Base-by-base conservation (phyloP, 169 alveolate species). In the Plasmodium relictum region DNA sequence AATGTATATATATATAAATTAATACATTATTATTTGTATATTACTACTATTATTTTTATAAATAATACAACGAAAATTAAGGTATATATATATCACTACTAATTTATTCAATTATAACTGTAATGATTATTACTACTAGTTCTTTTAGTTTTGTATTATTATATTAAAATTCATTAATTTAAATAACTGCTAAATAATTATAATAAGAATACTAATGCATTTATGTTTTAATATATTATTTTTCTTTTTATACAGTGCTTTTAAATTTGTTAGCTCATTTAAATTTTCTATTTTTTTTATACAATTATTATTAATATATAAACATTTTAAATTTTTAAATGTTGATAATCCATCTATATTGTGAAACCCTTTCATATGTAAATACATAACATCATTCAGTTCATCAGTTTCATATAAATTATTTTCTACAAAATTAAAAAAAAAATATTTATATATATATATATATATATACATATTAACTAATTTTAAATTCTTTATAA, bases 221-320 rank as follows among this genome's bases (percentile, higher is more conserved):
- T n/a, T 0, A 61, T 22, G 44, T 41, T 18, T 18, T 42, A 20
- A 20, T 44, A 26, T 12, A 37, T 26, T 65, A 1, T 16, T 22
- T 72, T 59, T 56, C 16, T 31, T 61, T 56, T n/a, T 86, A 70
- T 93, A 97, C 88, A 98, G 93, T 56, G 98, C 95, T 24, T 95
- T 92, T 65, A 98, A 93, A 85, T 96, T 94, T 26, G 91, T 85
- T 70, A 95, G 95, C 2, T 73, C 80, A 26, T 95, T 96, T 22
- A 97, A 95, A 31, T 97, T 97, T 89, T 94, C 97, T 9, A 97
- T 93, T 76, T 94, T 92, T 58, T 93, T 91, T 26, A 97, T 95
- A 58, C 98, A 98, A 73, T 97, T 97, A n/a, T 98, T 98, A 89
- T 97, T 98, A 18, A 97, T 94, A 93, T 96, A 97, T 22, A 97